A percentile compares a stretch with the other conserved stretches of the same genome.
Conservation (phyloP, 192 early-diverging fungal genomes). For the Podila minutissima region DNA sequence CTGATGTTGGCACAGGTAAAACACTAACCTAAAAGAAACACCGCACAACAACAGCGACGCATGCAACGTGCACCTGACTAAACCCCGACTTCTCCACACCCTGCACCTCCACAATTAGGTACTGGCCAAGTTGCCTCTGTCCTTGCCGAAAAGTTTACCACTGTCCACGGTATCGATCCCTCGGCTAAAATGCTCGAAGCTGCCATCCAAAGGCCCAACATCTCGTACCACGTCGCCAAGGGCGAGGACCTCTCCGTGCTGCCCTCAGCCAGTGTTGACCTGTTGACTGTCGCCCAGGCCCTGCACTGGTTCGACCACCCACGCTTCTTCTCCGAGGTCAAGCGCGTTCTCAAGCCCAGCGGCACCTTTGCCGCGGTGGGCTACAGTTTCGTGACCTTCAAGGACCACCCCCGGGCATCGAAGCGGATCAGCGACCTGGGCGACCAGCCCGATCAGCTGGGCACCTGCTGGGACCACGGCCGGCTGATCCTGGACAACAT, state of each 20-base stretch:
- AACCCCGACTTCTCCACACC: not conserved
- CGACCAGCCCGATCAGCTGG: constrained; percentile 39
- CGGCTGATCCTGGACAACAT: constrained; percentile 56
- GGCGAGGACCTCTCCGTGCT: constrained; percentile 53
- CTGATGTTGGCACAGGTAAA: constrained; percentile 60
- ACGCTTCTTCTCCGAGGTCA: constrained; percentile 63
- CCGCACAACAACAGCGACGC: not conserved
- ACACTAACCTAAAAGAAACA: not conserved
- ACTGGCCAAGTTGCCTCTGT: constrained; percentile 64
- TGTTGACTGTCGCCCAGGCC: constrained; percentile 59
- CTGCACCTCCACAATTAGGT: constrained; percentile 19
- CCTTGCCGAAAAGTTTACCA: constrained; percentile 57
- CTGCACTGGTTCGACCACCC: constrained; percentile 68
- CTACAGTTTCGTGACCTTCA: constrained; percentile 56
- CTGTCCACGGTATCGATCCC: constrained; percentile 59
- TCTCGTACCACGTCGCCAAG: constrained; percentile 51
- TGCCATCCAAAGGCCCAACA: constrained; percentile 51
- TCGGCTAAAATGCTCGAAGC: constrained; percentile 52
- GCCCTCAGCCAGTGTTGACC: constrained; percentile 44
- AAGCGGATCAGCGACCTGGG: constrained; percentile 34
- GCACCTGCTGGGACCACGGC: constrained; percentile 56
- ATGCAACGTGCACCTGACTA: not conserved
- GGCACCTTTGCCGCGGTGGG: constrained; percentile 67
- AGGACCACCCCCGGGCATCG: constrained; percentile 45
- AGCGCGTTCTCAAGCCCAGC: constrained; percentile 66